These are phyloP conservation scores for Penicillium canescens DNA, from an alignment of 495 filamentous ascomycete genomes.

Conservation along the genomic window DNA sequence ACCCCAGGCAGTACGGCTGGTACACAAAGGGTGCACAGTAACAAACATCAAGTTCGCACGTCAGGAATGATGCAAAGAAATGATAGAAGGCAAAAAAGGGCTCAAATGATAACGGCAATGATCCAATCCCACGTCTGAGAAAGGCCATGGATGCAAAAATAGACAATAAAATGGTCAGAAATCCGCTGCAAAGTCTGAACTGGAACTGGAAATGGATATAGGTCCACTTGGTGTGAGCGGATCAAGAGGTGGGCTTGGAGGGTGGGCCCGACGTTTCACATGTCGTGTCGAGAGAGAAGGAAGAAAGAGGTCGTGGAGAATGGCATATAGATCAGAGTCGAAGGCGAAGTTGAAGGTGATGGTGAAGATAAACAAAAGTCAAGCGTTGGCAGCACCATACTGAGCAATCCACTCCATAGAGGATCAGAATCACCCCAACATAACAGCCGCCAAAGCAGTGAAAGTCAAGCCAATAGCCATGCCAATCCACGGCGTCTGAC, in stretches of 20 bases:
- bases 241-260: background rate
- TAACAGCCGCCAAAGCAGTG: conserved; percentile 45
- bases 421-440: conserved; percentile 33
- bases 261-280: conserved; percentile 7
- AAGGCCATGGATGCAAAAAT: conserved; percentile 10
- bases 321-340: conserved; percentile 4
- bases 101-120: background rate
- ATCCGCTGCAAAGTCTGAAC: conserved; percentile 7
- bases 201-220: too few species aligned
- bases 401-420: too few species aligned
- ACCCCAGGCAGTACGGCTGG: conserved; percentile 14
- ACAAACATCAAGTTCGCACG: background rate
- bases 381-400: too few species aligned
- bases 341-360: conserved; percentile 8
- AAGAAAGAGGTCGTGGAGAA: conserved; percentile 11
- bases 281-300: conserved; percentile 7
- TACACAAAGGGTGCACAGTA: background rate
- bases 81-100: conserved; percentile 8
- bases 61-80: conserved; percentile 16
- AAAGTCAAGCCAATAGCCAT: conserved; percentile 50
- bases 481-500: conserved; percentile 50
- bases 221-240: background rate
- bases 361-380: background rate
- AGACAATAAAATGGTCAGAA: conserved; percentile 5
- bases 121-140: conserved; percentile 11